phyloP scores from a whole-genome alignment of 2,329 filamentous ascomycete genomes.

The Elsinoe fawcettii region DNA sequence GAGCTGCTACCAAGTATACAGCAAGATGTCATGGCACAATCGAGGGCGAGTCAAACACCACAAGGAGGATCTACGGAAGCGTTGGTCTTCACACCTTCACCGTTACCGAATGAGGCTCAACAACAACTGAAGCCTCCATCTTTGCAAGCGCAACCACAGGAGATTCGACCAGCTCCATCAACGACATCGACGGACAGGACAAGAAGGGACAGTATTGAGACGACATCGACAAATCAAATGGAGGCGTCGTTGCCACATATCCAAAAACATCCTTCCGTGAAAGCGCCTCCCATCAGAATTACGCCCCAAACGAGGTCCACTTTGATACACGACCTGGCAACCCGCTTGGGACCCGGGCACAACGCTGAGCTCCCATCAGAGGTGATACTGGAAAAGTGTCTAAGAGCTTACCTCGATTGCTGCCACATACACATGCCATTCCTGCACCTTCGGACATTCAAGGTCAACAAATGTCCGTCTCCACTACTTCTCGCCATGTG shows the following conservation, averaged over 20 bases:
- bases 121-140: neutral
- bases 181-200: neutral
- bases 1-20: slow-evolving; percentile 6
- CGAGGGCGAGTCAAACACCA: slow-evolving; percentile 8
- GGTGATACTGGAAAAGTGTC: slow-evolving; percentile 14
- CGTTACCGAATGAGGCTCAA: neutral
- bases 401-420: slow-evolving; percentile 24
- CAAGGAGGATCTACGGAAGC: neutral
- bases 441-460: slow-evolving; percentile 29
- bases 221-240: slow-evolving; percentile 6
- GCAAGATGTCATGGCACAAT: slow-evolving; percentile 11
- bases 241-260: slow-evolving; percentile 2
- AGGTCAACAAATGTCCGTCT: slow-evolving; percentile 24
- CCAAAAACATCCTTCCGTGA: slow-evolving; percentile 1
- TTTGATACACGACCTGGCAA: neutral
- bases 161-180: neutral
- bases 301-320: slow-evolving; percentile 7
- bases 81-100: slow-evolving; percentile 7
- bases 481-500: slow-evolving; percentile 31
- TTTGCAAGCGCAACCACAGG: neutral
- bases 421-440: slow-evolving; percentile 32
- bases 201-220: slow-evolving; percentile 1
- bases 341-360: neutral
- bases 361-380: slow-evolving; percentile 26
- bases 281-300: slow-evolving; percentile 10